Evolutionary conservation across 2,329 filamentous ascomycete species (phyloP), one percentile per base, ranked within the genome.

Genomic region (Exophiala spinifera): DNA sequence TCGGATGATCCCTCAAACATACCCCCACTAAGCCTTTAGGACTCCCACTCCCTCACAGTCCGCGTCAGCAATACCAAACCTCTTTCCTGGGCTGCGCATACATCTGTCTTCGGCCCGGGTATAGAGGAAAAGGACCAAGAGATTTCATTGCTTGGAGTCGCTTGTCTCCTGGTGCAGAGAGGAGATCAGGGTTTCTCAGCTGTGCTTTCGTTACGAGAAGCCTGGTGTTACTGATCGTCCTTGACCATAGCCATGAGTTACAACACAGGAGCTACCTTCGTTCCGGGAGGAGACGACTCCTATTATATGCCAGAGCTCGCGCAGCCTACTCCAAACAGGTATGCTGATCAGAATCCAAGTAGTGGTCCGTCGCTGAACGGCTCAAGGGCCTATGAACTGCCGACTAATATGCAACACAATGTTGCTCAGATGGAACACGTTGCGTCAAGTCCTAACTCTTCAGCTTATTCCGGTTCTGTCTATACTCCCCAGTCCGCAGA

Each of bases 321-420:
- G 61, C 85, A 85, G 65, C 86, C 86, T 51, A 79, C 83, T 65
- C 86, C 86, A 60, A 85, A 88, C 75, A 80, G 85, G 84, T 86
- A 74, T 64, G 77, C 48, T 46, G 33, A 23, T 51, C 51, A 20
- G 51, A 49, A 55, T 48, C 61, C 63, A 19, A 39, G 17, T 72
- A 95, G 90, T 15, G 34, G n/a, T 15, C 8, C 25, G n/a, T 11
- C 31, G 77, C 84, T 95, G 67, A 96, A 92, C 85, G 89, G 90
- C 70, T 91, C 36, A 15, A 79, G 91, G 96, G 55, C 51, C 31
- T 56, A 59, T 47, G 62, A 64, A 39, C 57, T 60, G 63, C 90
- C 92, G 64, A 88, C 92, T 74, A 92, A 96, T 74, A 96, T 99
- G 83, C 91, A 96, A 76, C 87, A 95, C 67, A 92, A 89, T 73